Evolutionary conservation across 108 stramenopile genomes (phyloP).

Genomic region (Stephanodiscus minutulus): DNA sequence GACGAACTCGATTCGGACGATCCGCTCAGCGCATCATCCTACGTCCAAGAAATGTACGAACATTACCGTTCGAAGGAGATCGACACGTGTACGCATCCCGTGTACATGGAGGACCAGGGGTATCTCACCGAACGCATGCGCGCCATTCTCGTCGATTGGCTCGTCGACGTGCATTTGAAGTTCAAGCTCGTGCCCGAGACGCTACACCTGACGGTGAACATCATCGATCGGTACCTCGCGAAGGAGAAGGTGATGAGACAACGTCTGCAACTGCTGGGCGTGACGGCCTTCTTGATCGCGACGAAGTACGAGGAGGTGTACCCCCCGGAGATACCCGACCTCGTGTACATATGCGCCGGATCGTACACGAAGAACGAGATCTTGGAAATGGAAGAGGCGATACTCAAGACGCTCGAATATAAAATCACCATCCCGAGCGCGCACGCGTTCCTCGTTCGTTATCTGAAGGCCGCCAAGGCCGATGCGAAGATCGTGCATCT

Average conservation of each 20-base stretch:
- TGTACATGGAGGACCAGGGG: constrained; percentile 87
- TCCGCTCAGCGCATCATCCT: constrained; percentile 94
- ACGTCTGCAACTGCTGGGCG: constrained; percentile 97
- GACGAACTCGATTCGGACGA: constrained; percentile 92
- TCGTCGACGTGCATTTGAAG: constrained; percentile 99
- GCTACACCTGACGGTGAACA: constrained; percentile 95
- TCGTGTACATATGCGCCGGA: constrained; percentile 96
- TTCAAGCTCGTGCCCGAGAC: constrained; percentile 98
- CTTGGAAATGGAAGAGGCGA: constrained; percentile 88
- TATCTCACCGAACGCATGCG: constrained; percentile 96
- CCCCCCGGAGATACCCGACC: constrained; percentile 95
- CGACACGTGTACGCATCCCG: constrained; percentile 73
- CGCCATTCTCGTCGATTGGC: constrained; percentile 97
- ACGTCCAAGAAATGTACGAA: constrained; percentile 95
- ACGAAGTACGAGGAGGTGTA: constrained; percentile 99
- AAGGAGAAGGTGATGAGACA: constrained; percentile 66
- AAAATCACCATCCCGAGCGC: constrained; percentile 87
- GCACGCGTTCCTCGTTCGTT: constrained; percentile 90
- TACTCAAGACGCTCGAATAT: constrained; percentile 82
- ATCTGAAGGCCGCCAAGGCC: constrained; percentile 90
- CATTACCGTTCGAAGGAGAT: constrained; percentile 89
- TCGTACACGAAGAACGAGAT: constrained; percentile 95
- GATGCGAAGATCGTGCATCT: constrained; percentile 83
- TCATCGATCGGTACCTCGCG: constrained; percentile 96
- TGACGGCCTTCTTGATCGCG: constrained; percentile 95